Conservation (phyloP, 2,329 filamentous ascomycete species). For the Colletotrichum lupini region DNA sequence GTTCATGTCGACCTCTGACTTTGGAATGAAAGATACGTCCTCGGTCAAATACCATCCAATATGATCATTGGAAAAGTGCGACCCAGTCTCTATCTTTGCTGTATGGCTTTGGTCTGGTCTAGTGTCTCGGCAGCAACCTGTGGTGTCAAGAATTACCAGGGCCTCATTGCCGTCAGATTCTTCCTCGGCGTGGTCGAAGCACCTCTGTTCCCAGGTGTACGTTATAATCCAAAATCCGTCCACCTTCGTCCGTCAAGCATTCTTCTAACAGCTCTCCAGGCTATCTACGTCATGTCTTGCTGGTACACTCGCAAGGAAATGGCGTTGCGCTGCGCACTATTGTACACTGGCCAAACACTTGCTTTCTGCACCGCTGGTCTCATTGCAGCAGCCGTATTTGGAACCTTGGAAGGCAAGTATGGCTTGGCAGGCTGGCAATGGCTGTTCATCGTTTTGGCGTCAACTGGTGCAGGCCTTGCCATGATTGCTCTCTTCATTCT, state of each 20-base stretch:
- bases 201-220: conserved; percentile 36
- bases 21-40: conserved; percentile 14
- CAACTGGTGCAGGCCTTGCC: conserved; percentile 36
- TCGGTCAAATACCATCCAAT: conserved; percentile 36
- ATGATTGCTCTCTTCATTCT: conserved; percentile 37
- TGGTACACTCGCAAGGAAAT: conserved; percentile 43
- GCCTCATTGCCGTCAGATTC: conserved; percentile 35
- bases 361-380: conserved; percentile 40
- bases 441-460: conserved; percentile 52
- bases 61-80: conserved; percentile 37
- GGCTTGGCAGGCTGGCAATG: conserved; percentile 53
- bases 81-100: conserved; percentile 36
- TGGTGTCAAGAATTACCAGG: conserved; percentile 36
- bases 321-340: conserved; percentile 39
- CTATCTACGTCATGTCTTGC: conserved; percentile 37
- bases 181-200: conserved; percentile 37
- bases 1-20: rapidly evolving
- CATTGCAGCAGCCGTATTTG: conserved; percentile 40
- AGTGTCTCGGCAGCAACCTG: conserved; percentile 36
- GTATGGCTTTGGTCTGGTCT: conserved; percentile 36
- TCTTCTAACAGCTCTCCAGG: background rate
- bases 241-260: background rate
- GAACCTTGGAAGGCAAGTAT: conserved; percentile 35
- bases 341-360: conserved; percentile 40
- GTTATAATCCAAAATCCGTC: background rate